A percentile compares a stretch with the other conserved stretches of the same genome.
Conservation (phyloP, 306 rosid species). For the Citrullus mucosospermus region DNA sequence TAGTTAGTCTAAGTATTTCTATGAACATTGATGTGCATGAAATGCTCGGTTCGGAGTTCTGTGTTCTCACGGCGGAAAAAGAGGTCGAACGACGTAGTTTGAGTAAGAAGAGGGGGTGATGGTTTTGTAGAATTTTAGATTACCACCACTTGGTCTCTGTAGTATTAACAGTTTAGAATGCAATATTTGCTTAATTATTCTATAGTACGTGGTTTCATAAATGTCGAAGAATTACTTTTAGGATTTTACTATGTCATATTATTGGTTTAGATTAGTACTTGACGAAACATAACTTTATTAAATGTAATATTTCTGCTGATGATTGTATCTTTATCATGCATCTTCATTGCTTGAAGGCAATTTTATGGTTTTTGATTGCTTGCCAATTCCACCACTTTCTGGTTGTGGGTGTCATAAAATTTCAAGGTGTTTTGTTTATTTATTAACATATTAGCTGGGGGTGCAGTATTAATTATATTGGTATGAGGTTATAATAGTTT, state of each 20-base stretch:
- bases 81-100: conserved; percentile 68
- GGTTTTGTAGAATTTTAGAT: not conserved
- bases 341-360: too few species aligned
- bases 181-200: not conserved
- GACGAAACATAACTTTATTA: not conserved
- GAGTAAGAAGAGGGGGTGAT: conserved; percentile 39
- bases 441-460: too few species aligned
- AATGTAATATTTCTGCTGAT: not conserved
- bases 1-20: conserved; percentile 43
- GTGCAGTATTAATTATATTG: too few species aligned
- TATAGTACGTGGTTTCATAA: not conserved
- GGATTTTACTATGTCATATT: not conserved
- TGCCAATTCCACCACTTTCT: too few species aligned
- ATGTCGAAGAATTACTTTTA: not conserved
- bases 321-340: not conserved
- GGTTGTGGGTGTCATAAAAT: too few species aligned
- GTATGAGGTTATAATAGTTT: too few species aligned
- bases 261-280: not conserved
- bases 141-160: not conserved
- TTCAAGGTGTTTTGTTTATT: too few species aligned
- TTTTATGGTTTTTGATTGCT: too few species aligned
- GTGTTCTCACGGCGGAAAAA: conserved; percentile 64
- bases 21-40: conserved; percentile 46
- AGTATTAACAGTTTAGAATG: not conserved
- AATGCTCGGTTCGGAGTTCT: conserved; percentile 83